A percentile compares a stretch with the other conserved stretches of the same genome.
Evolutionary conservation across 257 asterid species (phyloP).

Genomic region (Jaltomata sinuosa): DNA sequence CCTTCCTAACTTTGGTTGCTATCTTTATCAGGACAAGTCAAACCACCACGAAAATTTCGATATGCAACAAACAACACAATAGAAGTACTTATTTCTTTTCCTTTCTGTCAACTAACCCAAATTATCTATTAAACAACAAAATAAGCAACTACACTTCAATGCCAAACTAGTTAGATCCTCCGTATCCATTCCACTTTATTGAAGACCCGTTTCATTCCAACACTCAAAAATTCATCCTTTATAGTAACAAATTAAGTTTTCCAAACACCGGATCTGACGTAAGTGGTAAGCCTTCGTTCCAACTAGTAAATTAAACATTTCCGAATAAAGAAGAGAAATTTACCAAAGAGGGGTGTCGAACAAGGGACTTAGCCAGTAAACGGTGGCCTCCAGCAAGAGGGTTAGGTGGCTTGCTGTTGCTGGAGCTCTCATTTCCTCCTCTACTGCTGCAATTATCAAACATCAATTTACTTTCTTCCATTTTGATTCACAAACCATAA

Average conservation of each 20-base stretch:
- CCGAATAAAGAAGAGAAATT: background rate
- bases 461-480: constrained; percentile 70
- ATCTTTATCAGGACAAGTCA: background rate
- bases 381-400: constrained; percentile 38
- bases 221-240: background rate
- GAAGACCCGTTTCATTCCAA: too few relatives aligned
- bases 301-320: background rate
- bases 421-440: constrained; percentile 41
- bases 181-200: too few relatives aligned
- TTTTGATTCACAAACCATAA: constrained; percentile 54
- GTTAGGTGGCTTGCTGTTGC: constrained; percentile 67
- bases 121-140: background rate
- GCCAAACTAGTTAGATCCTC: background rate
- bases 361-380: constrained; percentile 31
- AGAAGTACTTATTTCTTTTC: background rate
- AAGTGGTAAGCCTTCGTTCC: background rate
- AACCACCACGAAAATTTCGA: background rate
- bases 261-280: background rate
- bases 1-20: background rate
- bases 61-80: background rate
- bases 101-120: background rate
- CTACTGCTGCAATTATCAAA: constrained; percentile 22
- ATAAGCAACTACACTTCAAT: background rate
- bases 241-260: background rate
- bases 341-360: constrained; percentile 74